Percentiles rank a stretch among this genome's conserved stretches.
Evolutionary conservation across 352 stramenopile species (phyloP).

Genomic region (Globisporangium recalcitrans): DNA sequence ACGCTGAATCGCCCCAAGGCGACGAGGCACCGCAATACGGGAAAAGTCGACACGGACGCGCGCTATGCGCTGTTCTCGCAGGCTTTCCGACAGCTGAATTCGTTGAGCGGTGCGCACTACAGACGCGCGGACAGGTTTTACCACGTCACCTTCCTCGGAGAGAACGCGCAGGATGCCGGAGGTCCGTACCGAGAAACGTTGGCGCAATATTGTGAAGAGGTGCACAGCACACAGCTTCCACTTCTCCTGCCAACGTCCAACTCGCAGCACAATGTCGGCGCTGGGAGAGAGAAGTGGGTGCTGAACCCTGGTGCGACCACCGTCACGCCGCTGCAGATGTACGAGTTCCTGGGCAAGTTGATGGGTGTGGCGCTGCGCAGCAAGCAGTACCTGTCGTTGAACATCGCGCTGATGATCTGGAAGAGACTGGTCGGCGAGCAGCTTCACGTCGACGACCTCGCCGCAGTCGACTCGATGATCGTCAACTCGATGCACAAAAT

Average conservation of each 20-base stretch:
- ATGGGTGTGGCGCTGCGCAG: conserved; percentile 86
- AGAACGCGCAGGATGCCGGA: conserved; percentile 82
- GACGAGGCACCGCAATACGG: conserved; percentile 64
- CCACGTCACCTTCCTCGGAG: conserved; percentile 79
- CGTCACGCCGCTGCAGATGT: conserved; percentile 66
- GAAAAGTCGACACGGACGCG: conserved; percentile 54
- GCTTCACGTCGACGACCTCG: conserved; percentile 75
- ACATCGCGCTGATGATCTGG: conserved; percentile 86
- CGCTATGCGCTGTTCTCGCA: conserved; percentile 78
- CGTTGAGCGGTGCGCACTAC: conserved; percentile 58
- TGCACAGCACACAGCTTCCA: conserved; percentile 79
- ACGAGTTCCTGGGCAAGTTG: conserved; percentile 91
- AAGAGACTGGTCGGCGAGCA: conserved; percentile 81
- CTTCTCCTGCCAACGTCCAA: conserved; percentile 89
- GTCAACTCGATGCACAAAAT: conserved; percentile 87
- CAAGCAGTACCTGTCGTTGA: conserved; percentile 86
- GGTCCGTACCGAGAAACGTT: conserved; percentile 86
- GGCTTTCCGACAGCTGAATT: conserved; percentile 76
- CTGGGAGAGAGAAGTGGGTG: conserved; percentile 87
- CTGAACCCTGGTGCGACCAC: conserved; percentile 71
- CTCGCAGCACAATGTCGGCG: conserved; percentile 83
- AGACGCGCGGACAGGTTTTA: conserved; percentile 71
- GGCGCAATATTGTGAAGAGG: conserved; percentile 75
- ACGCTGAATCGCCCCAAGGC: conserved; percentile 79
- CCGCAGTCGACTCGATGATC: conserved; percentile 79